These are phyloP conservation scores for Penicillium aurantiogriseum DNA, from an alignment of 2,329 filamentous ascomycete genomes.

Conservation along the genomic window DNA sequence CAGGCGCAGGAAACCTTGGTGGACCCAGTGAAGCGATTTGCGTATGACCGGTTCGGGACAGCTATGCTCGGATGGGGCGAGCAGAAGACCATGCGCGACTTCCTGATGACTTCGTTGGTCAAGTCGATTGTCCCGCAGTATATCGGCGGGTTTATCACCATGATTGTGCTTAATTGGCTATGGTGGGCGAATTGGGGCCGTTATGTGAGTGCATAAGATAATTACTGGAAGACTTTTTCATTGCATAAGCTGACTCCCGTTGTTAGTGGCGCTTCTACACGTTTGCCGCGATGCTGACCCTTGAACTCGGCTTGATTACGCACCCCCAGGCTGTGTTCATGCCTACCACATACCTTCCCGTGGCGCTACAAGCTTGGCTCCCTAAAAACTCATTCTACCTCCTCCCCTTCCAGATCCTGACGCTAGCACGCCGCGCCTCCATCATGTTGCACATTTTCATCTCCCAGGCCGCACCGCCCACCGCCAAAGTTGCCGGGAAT, in stretches of 20 bases:
- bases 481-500: constrained; percentile 42
- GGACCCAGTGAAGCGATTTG: constrained; percentile 75
- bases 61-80: constrained; percentile 62
- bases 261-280: constrained; percentile 52
- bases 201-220: constrained; percentile 42
- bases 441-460: constrained; percentile 82
- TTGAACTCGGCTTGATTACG: constrained; percentile 59
- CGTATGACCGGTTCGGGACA: constrained; percentile 85
- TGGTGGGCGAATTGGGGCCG: constrained; percentile 45
- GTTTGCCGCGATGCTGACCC: constrained; percentile 53
- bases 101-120: constrained; percentile 64
- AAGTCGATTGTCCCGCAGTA: constrained; percentile 40
- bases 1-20: constrained; percentile 76
- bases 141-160: constrained; percentile 35
- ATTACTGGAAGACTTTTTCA: constrained; percentile 2
- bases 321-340: constrained; percentile 47
- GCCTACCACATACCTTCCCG: constrained; percentile 34
- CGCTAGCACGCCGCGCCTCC: constrained; percentile 70
- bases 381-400: constrained; percentile 48
- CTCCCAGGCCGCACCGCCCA: constrained; percentile 71
- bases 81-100: constrained; percentile 65
- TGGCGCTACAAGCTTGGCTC: constrained; percentile 29
- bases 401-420: constrained; percentile 81
- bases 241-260: constrained; percentile 18
- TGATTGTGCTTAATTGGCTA: constrained; percentile 40